A percentile compares a stretch with the other conserved stretches of the same genome.
Evolutionary conservation across 2,329 filamentous ascomycete species (phyloP).

Genomic region (Fusarium goolgardi): DNA sequence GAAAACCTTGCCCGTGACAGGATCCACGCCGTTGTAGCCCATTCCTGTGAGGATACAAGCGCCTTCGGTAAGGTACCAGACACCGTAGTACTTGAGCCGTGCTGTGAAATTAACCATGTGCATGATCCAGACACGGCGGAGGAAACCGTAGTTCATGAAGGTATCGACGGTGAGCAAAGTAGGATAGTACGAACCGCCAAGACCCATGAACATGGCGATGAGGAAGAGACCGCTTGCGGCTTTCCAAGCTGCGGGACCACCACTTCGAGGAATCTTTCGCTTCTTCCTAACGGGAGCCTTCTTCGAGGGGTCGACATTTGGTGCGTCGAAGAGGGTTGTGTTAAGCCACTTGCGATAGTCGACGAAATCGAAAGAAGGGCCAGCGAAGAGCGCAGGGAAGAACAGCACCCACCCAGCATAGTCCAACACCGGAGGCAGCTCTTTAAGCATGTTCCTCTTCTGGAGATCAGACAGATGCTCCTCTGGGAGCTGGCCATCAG

Average conservation of each 20-base stretch:
- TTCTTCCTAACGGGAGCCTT: conserved; percentile 88
- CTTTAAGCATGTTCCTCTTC: conserved; percentile 79
- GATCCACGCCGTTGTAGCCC: conserved; percentile 93
- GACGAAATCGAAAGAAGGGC: conserved; percentile 92
- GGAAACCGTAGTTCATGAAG: conserved; percentile 75
- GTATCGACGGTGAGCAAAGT: conserved; percentile 71
- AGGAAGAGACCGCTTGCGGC: conserved; percentile 77
- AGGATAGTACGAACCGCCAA: conserved; percentile 74
- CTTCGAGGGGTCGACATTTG: conserved; percentile 84
- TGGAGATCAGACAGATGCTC: conserved; percentile 87
- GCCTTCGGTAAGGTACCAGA: conserved; percentile 93
- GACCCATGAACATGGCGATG: conserved; percentile 81
- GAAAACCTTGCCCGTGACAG: conserved; percentile 82
- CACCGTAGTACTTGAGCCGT: conserved; percentile 94
- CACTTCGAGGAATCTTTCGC: conserved; percentile 91
- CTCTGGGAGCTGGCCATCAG: conserved; percentile 85
- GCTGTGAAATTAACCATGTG: conserved; percentile 86
- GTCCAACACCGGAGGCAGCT: conserved; percentile 81
- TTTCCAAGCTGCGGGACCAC: conserved; percentile 84
- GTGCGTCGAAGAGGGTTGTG: conserved; percentile 90
- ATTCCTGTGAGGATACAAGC: conserved; percentile 93
- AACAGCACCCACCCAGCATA: conserved; percentile 93
- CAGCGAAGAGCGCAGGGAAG: conserved; percentile 90
- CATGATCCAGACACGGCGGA: conserved; percentile 79
- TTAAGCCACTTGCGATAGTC: conserved; percentile 95